These are phyloP conservation scores for Geosmithia flava DNA, from an alignment of 2,329 filamentous ascomycete genomes.

Conservation along the genomic window DNA sequence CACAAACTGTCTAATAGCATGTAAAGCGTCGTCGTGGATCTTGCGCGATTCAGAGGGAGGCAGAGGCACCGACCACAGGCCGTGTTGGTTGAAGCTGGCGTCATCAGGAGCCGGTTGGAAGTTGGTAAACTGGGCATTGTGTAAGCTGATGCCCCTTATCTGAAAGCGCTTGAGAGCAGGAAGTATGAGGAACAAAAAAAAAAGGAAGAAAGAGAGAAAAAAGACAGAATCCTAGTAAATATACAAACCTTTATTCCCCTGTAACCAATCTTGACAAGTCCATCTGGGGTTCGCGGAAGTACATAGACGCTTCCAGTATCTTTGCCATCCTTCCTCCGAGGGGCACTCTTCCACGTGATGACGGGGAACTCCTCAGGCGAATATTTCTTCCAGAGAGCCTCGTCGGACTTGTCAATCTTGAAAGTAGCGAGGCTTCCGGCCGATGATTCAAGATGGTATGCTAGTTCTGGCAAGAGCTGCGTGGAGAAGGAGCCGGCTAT, in stretches of 20 bases:
- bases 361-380: slow-evolving; percentile 17
- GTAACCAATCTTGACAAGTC: slow-evolving; percentile 15
- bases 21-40: slow-evolving; percentile 7
- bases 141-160: too few relatives aligned
- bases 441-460: slow-evolving; percentile 15
- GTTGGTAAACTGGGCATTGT: slow-evolving; percentile 14
- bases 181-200: too few relatives aligned
- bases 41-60: slow-evolving; percentile 6
- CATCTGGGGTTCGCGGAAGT: slow-evolving; percentile 12
- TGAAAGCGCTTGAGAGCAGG: too few relatives aligned
- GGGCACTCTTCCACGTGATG: slow-evolving; percentile 16
- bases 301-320: slow-evolving; percentile 17
- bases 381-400: slow-evolving; percentile 16
- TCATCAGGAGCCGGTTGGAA: slow-evolving; percentile 14
- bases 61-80: slow-evolving; percentile 17
- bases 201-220: too few relatives aligned
- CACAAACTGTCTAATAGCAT: slow-evolving; percentile 9
- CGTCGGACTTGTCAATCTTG: slow-evolving; percentile 10
- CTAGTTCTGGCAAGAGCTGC: slow-evolving; percentile 13
- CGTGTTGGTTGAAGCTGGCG: slow-evolving; percentile 14
- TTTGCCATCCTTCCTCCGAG: slow-evolving; percentile 12
- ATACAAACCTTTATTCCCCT: slow-evolving; percentile 13
- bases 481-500: slow-evolving; percentile 18
- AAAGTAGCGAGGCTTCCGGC: slow-evolving; percentile 15
- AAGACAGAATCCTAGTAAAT: neutral